Evolutionary conservation across 228 moss, liverwort and hornwort species (phyloP), one percentile per base, ranked within the genome.

Genomic region (Sphagnum fallax): DNA sequence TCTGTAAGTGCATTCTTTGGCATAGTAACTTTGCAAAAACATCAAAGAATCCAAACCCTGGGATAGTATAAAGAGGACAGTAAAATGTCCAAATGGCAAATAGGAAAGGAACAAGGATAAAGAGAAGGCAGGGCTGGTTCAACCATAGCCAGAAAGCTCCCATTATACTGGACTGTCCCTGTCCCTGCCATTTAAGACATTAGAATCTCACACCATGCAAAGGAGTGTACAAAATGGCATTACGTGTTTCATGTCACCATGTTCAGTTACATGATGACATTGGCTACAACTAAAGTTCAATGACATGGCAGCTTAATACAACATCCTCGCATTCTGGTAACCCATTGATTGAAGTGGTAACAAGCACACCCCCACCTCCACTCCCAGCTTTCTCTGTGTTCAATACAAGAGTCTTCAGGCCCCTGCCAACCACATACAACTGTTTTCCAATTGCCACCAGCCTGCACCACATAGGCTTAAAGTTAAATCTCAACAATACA

Each of bases 341-440:
- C 32, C 77, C 80, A 59, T 70, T 73, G 18, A 88, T 78, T 48
- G 84, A 79, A 47, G 84, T 80, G 48, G 80, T 60, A 47, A 80
- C 72, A 12, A 87, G 67, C 68, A 83, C 13, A 61, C 52, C 62
- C 11, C 52, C 70, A 16, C 47, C 53, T 32, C 51, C 48, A 50
- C 65, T 62, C 13, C 73, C 64, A 51, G 69, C 63, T 11, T 65
- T 79, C 61, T 83, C 81, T 48, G 83, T 47, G 66, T 87, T 69
- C 65, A 81, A 48, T 4, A 75, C 71, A 61, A 76, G 72, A 4
- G 80, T 88, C 61, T 69, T 76, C 9, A 88, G 73, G 62, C 88
- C 88, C 69, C 76, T 79, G 53, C 88, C 88, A 4, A 88, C 76
- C 48, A 88, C 67, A 62, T 84, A 82, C 1, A 88, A 74, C 60